Evolutionary conservation across 352 stramenopile genomes (phyloP).

Genomic region (Blastocystis sp.): DNA sequence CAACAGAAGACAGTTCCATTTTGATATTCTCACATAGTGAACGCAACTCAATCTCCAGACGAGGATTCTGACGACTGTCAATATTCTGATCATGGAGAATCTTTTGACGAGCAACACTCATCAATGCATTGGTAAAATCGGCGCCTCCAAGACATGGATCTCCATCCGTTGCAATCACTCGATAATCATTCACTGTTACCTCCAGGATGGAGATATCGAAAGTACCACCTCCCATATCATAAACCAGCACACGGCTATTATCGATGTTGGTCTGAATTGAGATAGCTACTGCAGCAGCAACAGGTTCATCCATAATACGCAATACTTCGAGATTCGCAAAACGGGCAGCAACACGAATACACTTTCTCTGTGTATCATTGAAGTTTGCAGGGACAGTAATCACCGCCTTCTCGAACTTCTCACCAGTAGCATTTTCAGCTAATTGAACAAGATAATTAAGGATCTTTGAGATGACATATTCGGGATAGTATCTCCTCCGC

Average conservation of each 20-base stretch:
- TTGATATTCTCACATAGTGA: conserved; percentile 28
- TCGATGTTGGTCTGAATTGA: conserved; percentile 58
- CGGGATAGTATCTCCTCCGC: neutral
- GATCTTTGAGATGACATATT: conserved; percentile 60
- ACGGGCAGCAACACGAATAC: neutral
- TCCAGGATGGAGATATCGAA: conserved; percentile 74
- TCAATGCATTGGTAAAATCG: conserved; percentile 70
- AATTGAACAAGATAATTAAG: conserved; percentile 33
- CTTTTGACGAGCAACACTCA: neutral
- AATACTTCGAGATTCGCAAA: conserved; percentile 33
- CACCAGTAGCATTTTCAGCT: neutral
- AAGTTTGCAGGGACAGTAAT: conserved; percentile 54
- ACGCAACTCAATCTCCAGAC: conserved; percentile 7
- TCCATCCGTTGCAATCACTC: conserved; percentile 73
- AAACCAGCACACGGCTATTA: conserved; percentile 70
- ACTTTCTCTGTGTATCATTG: conserved; percentile 60
- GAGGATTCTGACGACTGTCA: neutral
- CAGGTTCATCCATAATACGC: conserved; percentile 34
- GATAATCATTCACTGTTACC: conserved; percentile 53
- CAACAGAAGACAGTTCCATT: neutral
- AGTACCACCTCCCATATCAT: conserved; percentile 76
- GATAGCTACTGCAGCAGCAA: conserved; percentile 24
- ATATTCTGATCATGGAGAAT: neutral
- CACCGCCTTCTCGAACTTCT: conserved; percentile 47
- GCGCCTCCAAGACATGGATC: conserved; percentile 72